Conservation (phyloP, 2,329 filamentous ascomycete species). For the Volutella citrinella region DNA sequence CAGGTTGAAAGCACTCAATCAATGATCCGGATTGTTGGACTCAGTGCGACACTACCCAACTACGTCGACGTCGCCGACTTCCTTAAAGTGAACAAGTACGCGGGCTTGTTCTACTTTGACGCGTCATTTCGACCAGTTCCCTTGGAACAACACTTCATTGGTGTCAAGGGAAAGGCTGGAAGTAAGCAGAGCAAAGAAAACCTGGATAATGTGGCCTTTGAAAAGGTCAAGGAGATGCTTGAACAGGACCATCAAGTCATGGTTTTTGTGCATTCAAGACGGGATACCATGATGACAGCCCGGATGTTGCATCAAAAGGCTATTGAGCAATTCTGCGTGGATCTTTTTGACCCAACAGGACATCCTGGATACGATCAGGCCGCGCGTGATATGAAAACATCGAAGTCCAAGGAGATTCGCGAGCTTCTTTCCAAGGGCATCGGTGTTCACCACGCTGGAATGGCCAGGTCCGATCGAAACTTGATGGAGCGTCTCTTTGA, state of each 20-base stretch:
- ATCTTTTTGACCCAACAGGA: conserved; percentile 77
- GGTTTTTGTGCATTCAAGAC: conserved; percentile 97
- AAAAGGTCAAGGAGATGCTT: conserved; percentile 94
- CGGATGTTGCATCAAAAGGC: conserved; percentile 85
- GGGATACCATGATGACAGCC: conserved; percentile 88
- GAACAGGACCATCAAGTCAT: conserved; percentile 92
- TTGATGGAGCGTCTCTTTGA: conserved; percentile 90
- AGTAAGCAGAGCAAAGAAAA: conserved; percentile 83
- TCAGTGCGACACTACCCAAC: conserved; percentile 94
- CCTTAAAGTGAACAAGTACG: conserved; percentile 88
- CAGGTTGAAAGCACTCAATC: conserved; percentile 98
- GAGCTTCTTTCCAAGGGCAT: conserved; percentile 89
- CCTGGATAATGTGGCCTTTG: conserved; percentile 80
- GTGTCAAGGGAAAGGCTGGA: conserved; percentile 87
- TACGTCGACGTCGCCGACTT: conserved; percentile 97
- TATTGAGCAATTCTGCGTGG: conserved; percentile 70
- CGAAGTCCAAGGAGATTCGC: conserved; percentile 80
- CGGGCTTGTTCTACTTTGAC: conserved; percentile 96
- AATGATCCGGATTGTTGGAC: conserved; percentile 89
- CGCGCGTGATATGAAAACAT: conserved; percentile 78
- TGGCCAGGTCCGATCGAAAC: conserved; percentile 91
- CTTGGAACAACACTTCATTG: conserved; percentile 94
- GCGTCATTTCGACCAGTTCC: conserved; percentile 93
- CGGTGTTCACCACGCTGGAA: conserved; percentile 94
- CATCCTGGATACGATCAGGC: conserved; percentile 81